Evolutionary conservation across 805 yeast species (phyloP).

Genomic region (Kregervanrija pseudodelftensis): DNA sequence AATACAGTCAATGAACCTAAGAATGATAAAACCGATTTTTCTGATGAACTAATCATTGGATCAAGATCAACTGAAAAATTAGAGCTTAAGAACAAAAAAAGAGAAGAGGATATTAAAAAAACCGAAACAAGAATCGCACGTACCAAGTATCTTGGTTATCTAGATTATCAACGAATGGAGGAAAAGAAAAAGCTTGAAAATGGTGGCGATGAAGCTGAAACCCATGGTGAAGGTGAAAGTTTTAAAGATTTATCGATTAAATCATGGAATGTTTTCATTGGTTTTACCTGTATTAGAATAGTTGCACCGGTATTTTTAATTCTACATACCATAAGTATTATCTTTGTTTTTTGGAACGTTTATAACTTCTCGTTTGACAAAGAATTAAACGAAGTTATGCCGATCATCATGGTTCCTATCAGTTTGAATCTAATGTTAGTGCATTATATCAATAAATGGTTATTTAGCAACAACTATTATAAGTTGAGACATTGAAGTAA

Average conservation of each 20-base stretch:
- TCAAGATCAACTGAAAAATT: constrained; percentile 4
- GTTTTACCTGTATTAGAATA: constrained; percentile 21
- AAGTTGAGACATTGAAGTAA: constrained; percentile 7
- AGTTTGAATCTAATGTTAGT: constrained; percentile 17
- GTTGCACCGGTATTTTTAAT: constrained; percentile 21
- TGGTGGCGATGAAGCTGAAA: constrained; percentile 9
- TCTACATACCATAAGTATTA: constrained; percentile 15
- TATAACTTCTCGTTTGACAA: constrained; percentile 11
- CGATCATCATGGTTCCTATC: constrained; percentile 16
- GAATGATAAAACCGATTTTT: constrained; percentile 1
- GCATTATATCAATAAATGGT: constrained; percentile 20
- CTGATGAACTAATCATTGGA: constrained; percentile 15
- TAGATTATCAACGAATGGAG: constrained; percentile 6
- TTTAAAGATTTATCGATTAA: not conserved
- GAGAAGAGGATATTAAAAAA: not conserved
- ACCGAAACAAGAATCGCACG: not conserved
- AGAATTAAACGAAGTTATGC: constrained; percentile 10
- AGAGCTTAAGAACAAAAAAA: not conserved
- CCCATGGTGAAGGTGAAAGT: constrained; percentile 5
- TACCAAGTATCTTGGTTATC: constrained; percentile 7
- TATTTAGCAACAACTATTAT: constrained; percentile 20
- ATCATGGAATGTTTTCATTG: constrained; percentile 20
- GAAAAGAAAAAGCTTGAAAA: constrained; percentile 3
- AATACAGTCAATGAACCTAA: not conserved
- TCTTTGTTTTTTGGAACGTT: constrained; percentile 14